These are phyloP conservation scores for Flaveria ramosissima DNA, from an alignment of 129 eudicot genomes.

Conservation along the genomic window DNA sequence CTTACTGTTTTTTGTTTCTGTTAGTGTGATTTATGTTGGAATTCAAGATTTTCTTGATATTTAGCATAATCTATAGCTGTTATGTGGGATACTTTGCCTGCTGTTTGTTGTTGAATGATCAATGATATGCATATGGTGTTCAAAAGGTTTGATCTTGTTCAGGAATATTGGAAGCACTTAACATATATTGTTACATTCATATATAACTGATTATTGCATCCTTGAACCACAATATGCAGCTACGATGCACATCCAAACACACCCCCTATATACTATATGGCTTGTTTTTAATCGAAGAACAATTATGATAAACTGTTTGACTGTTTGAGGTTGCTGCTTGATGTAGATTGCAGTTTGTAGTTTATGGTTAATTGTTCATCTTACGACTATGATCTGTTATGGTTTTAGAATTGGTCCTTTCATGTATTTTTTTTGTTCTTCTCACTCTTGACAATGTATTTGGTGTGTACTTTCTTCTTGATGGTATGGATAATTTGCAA, in stretches of 20 bases:
- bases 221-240: background rate
- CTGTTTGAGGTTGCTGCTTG: background rate
- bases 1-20: background rate
- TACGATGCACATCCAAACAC: constrained; percentile 5
- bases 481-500: too few relatives aligned
- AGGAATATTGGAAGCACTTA: constrained; percentile 4
- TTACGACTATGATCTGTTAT: background rate
- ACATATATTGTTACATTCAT: background rate
- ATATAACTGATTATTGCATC: background rate
- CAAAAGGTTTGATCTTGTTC: constrained; percentile 18
- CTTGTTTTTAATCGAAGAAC: background rate
- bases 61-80: constrained; percentile 25
- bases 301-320: background rate
- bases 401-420: background rate
- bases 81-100: constrained; percentile 21
- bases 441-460: too few relatives aligned
- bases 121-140: constrained; percentile 27
- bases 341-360: background rate
- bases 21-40: constrained; percentile 32
- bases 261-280: background rate
- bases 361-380: background rate
- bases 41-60: constrained; percentile 26
- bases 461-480: too few relatives aligned
- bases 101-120: constrained; percentile 29
- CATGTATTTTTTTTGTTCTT: too few relatives aligned